These are phyloP conservation scores for Penicillium egyptiacum DNA, from an alignment of 495 filamentous ascomycete genomes.

Conservation along the genomic window DNA sequence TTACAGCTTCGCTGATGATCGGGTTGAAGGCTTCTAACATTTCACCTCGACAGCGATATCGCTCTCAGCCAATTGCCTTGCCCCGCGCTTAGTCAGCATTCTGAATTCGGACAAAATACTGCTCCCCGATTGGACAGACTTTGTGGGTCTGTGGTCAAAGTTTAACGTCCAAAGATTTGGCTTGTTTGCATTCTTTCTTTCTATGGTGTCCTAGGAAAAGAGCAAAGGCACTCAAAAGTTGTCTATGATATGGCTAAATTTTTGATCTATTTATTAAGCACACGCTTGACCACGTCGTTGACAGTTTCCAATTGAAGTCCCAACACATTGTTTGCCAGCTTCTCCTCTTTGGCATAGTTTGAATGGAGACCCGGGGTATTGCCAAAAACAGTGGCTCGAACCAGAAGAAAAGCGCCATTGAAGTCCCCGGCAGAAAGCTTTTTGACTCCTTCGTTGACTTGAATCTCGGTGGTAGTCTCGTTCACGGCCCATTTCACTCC, in stretches of 20 bases:
- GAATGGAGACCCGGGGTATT: constrained; percentile 26
- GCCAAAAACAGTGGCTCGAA: constrained; percentile 30
- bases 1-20: constrained; percentile 32
- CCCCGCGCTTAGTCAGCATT: constrained; percentile 42
- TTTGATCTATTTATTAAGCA: neutral
- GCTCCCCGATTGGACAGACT: constrained; percentile 18
- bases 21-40: constrained; percentile 30
- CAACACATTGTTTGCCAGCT: constrained; percentile 34
- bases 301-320: constrained; percentile 32
- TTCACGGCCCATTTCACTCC: constrained; percentile 41
- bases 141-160: neutral
- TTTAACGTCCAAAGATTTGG: constrained; percentile 4
- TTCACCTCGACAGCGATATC: constrained; percentile 37
- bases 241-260: neutral
- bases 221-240: neutral
- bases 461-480: constrained; percentile 31
- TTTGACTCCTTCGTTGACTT: constrained; percentile 27
- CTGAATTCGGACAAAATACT: constrained; percentile 8
- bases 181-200: constrained; percentile 5
- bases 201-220: no score
- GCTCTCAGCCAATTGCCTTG: constrained; percentile 29
- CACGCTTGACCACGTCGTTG: constrained; percentile 29
- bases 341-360: constrained; percentile 32
- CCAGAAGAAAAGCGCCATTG: constrained; percentile 28
- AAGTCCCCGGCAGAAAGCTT: constrained; percentile 41